A percentile compares a stretch with the other conserved stretches of the same genome.
Conservation (phyloP, 2,329 filamentous ascomycete species). For the Reticulascus tulasneorum region DNA sequence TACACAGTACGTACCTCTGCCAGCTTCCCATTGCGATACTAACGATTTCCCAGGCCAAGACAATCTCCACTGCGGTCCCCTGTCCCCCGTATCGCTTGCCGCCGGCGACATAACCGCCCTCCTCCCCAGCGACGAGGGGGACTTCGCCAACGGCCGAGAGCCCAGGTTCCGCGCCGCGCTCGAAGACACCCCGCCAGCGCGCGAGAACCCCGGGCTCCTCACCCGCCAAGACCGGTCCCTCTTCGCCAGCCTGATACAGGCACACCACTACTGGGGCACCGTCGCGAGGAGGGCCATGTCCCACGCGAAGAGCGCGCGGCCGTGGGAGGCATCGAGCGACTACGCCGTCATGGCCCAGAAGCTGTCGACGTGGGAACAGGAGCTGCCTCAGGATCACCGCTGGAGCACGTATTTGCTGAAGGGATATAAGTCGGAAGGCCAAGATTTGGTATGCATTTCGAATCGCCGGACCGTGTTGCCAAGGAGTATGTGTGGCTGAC, state of each 20-base stretch:
- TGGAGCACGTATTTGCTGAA: constrained; percentile 41
- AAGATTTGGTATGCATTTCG: constrained; percentile 41
- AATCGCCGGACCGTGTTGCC: not conserved
- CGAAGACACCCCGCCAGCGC: constrained; percentile 47
- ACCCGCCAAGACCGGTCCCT: constrained; percentile 43
- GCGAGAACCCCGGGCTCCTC: constrained; percentile 39
- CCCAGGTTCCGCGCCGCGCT: constrained; percentile 49
- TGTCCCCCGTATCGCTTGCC: constrained; percentile 46
- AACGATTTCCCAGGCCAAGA: constrained; percentile 38
- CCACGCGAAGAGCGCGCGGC: constrained; percentile 37
- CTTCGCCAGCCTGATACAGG: constrained; percentile 53
- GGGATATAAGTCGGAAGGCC: constrained; percentile 41
- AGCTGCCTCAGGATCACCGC: constrained; percentile 41
- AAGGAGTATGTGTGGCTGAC: constrained; percentile 8
- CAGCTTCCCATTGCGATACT: too few species aligned
- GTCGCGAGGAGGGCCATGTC: constrained; percentile 45
- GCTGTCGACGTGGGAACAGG: constrained; percentile 44
- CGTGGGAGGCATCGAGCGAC: constrained; percentile 45
- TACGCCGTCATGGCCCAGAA: constrained; percentile 39
- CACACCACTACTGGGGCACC: constrained; percentile 50
- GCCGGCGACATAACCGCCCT: constrained; percentile 51
- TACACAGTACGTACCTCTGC: constrained; percentile 43
- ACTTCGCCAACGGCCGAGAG: constrained; percentile 45
- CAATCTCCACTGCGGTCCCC: constrained; percentile 50
- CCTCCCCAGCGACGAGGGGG: constrained; percentile 48